These are phyloP conservation scores for Phytophthora citrophthora DNA, from an alignment of 352 stramenopile genomes.

Conservation along the genomic window DNA sequence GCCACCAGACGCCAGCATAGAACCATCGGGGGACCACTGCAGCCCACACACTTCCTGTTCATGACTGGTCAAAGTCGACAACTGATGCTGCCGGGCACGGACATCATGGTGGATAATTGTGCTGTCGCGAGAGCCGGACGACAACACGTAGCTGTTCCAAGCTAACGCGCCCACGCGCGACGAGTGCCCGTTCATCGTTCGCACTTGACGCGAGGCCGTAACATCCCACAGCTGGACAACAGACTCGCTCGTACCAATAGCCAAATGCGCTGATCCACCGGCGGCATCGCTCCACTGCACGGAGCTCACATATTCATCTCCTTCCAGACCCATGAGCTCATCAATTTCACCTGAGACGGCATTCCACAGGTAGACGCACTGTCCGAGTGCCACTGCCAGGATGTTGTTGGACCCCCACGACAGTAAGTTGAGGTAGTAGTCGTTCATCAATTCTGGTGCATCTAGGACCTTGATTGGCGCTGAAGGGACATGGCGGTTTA, in stretches of 20 bases:
- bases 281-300: slow-evolving; percentile 95
- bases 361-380: slow-evolving; percentile 99
- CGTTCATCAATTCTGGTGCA: slow-evolving; percentile 97
- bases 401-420: slow-evolving; percentile 97
- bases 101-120: slow-evolving; percentile 92
- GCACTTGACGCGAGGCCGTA: slow-evolving; percentile 90
- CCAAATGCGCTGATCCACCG: slow-evolving; percentile 83
- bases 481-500: slow-evolving; percentile 96
- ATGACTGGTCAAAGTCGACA: slow-evolving; percentile 93
- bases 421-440: slow-evolving; percentile 99
- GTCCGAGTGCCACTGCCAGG: slow-evolving; percentile 96
- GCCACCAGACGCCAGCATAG: slow-evolving; percentile 94
- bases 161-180: slow-evolving; percentile 94
- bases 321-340: slow-evolving; percentile 92
- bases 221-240: slow-evolving; percentile 98
- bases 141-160: slow-evolving; percentile 96
- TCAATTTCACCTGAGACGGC: slow-evolving; percentile 95
- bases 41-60: slow-evolving; percentile 98
- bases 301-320: slow-evolving; percentile 96
- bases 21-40: slow-evolving; percentile 97
- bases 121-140: slow-evolving; percentile 94
- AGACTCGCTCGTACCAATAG: slow-evolving; percentile 95
- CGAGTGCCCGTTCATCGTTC: slow-evolving; percentile 93
- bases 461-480: slow-evolving; percentile 96
- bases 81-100: slow-evolving; percentile 76